A percentile compares a stretch with the other conserved stretches of the same genome.
phyloP scores from a whole-genome alignment of 2,329 filamentous ascomycete genomes.

The Mycocentrospora acerina region DNA sequence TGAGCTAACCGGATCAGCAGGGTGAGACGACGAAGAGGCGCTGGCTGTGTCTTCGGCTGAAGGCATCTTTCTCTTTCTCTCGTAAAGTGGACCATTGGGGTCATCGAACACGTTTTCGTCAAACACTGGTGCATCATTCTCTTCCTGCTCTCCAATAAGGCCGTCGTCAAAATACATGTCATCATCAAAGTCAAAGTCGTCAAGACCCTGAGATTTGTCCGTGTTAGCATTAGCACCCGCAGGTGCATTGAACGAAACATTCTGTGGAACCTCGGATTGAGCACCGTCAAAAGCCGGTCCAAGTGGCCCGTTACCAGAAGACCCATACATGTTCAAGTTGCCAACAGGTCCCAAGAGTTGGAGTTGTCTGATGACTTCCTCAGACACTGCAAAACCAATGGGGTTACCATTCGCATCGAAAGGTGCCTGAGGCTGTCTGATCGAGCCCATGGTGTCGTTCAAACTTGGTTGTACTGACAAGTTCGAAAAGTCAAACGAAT shows the following conservation, averaged over 20 bases:
- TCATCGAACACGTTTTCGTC: slow-evolving; percentile 75
- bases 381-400: slow-evolving; percentile 38
- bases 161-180: slow-evolving; percentile 73
- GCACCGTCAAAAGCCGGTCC: slow-evolving; percentile 24
- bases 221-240: slow-evolving; percentile 4
- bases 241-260: slow-evolving; percentile 11
- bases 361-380: slow-evolving; percentile 22
- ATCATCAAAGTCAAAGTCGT: slow-evolving; percentile 39
- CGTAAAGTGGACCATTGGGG: slow-evolving; percentile 42
- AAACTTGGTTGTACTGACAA: slow-evolving; percentile 23
- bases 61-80: slow-evolving; percentile 50
- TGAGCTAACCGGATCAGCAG: slow-evolving; percentile 14
- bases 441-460: slow-evolving; percentile 22
- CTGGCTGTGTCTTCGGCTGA: slow-evolving; percentile 14
- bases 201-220: slow-evolving; percentile 11
- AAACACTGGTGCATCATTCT: slow-evolving; percentile 58
- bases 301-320: slow-evolving; percentile 5
- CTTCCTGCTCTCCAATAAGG: slow-evolving; percentile 55
- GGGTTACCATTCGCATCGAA: slow-evolving; percentile 33
- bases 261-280: slow-evolving; percentile 9
- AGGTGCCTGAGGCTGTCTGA: slow-evolving; percentile 28
- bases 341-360: slow-evolving; percentile 8
- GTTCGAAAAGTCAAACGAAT: slow-evolving; percentile 38
- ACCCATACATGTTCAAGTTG: slow-evolving; percentile 8
- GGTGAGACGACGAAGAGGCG: slow-evolving; percentile 18